Conservation (phyloP, 1,139 yeast genomes). For the Hemisphaericaspora xylofermentans region DNA sequence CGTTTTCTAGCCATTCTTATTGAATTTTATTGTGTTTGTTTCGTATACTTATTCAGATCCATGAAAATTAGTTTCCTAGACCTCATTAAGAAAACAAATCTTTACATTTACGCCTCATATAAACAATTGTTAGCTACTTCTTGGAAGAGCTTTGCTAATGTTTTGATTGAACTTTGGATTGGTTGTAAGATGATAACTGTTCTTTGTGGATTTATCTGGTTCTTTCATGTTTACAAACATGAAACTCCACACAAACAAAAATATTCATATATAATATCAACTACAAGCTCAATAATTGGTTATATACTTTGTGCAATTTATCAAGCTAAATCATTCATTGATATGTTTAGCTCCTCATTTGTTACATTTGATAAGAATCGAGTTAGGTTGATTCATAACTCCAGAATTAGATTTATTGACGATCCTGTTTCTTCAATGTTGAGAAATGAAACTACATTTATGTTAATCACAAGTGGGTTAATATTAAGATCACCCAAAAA, state of each 20-base stretch:
- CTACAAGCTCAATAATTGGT: constrained; percentile 6
- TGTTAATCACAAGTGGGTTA: constrained; percentile 11
- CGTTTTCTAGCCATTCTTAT: no score
- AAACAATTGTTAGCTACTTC: no score
- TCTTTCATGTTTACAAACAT: constrained; percentile 5
- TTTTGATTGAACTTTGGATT: constrained; percentile 11
- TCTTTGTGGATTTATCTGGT: constrained; percentile 9
- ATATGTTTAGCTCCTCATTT: neutral
- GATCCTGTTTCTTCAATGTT: constrained; percentile 7
- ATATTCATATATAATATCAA: constrained; percentile 10
- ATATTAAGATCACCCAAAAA: constrained; percentile 9
- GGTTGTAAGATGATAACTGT: constrained; percentile 10
- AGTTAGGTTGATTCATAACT: constrained; percentile 4
- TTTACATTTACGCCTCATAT: neutral
- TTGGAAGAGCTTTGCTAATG: no score
- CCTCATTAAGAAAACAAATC: no score
- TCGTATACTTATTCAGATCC: no score
- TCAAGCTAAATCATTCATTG: constrained; percentile 4
- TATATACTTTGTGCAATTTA: constrained; percentile 4
- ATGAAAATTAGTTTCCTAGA: no score
- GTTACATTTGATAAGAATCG: constrained; percentile 1
- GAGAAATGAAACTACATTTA: constrained; percentile 11
- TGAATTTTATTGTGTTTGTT: no score
- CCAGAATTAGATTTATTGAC: constrained; percentile 3
- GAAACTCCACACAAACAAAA: constrained; percentile 4